These are phyloP conservation scores for Phytophthora syringae DNA, from an alignment of 352 stramenopile genomes.

Conservation along the genomic window DNA sequence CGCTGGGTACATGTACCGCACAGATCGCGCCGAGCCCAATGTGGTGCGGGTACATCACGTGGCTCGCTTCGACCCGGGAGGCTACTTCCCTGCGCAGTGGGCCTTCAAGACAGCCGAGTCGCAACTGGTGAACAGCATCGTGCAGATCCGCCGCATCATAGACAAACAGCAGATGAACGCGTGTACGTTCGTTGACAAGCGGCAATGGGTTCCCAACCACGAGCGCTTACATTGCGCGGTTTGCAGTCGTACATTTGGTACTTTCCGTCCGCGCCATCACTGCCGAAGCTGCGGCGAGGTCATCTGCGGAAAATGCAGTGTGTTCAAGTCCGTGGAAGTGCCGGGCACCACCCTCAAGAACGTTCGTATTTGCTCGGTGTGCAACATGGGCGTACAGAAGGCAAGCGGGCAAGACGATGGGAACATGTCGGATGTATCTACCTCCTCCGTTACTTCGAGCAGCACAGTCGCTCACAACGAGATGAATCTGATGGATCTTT, in stretches of 20 bases:
- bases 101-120: slow-evolving; percentile 86
- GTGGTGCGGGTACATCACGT: slow-evolving; percentile 84
- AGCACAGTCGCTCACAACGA: slow-evolving; percentile 85
- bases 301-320: slow-evolving; percentile 88
- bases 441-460: slow-evolving; percentile 79
- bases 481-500: slow-evolving; percentile 87
- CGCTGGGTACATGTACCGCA: slow-evolving; percentile 80
- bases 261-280: slow-evolving; percentile 85
- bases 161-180: slow-evolving; percentile 90
- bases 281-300: slow-evolving; percentile 90
- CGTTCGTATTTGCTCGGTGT: slow-evolving; percentile 85
- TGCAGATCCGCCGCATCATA: slow-evolving; percentile 82
- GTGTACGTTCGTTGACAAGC: slow-evolving; percentile 85
- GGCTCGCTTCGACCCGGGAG: slow-evolving; percentile 69
- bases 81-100: slow-evolving; percentile 85
- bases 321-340: slow-evolving; percentile 84
- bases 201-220: slow-evolving; percentile 83
- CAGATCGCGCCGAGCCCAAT: slow-evolving; percentile 69
- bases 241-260: slow-evolving; percentile 74
- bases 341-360: slow-evolving; percentile 84
- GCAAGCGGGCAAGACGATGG: slow-evolving; percentile 41
- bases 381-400: slow-evolving; percentile 88
- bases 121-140: slow-evolving; percentile 77
- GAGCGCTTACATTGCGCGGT: slow-evolving; percentile 76
- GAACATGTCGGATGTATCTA: slow-evolving; percentile 78